phyloP scores from a whole-genome alignment of 208 protist genomes.

The Leishmania tarentolae region DNA sequence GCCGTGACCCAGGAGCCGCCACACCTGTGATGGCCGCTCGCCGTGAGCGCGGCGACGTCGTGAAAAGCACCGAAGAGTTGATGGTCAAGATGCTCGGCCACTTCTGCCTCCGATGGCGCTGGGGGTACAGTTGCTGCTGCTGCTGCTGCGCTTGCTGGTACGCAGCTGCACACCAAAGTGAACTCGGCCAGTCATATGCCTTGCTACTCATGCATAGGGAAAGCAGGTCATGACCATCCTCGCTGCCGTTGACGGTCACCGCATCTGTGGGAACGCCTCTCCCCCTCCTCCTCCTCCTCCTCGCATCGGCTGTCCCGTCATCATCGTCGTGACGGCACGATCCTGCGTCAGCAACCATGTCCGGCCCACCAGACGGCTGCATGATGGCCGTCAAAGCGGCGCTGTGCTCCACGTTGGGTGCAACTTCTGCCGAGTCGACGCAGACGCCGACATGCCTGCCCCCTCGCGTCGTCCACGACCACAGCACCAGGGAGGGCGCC shows the following conservation, averaged over 20 bases:
- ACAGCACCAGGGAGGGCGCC: background rate
- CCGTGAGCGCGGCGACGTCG: background rate
- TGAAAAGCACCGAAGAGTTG: background rate
- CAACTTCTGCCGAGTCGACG: too few relatives aligned
- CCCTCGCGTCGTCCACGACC: background rate
- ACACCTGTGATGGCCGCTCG: background rate
- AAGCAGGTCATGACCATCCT: background rate
- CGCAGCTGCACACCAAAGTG: background rate
- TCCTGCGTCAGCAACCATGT: background rate
- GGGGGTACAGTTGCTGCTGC: background rate
- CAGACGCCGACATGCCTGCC: background rate
- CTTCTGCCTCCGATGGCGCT: background rate
- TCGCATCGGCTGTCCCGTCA: background rate
- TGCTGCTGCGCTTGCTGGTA: constrained; percentile 1
- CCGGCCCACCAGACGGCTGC: background rate
- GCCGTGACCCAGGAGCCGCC: background rate
- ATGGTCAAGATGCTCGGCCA: background rate
- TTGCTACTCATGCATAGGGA: background rate
- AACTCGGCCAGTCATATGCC: background rate
- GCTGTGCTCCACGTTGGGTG: background rate
- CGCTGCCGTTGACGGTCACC: background rate
- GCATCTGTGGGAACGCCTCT: background rate
- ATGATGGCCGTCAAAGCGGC: background rate
- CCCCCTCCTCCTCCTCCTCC: too few relatives aligned
- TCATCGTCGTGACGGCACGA: background rate